Evolutionary conservation across 208 protist genomes (phyloP), one percentile per base, ranked within the genome.

Genomic region (Trypanosoma boissoni): DNA sequence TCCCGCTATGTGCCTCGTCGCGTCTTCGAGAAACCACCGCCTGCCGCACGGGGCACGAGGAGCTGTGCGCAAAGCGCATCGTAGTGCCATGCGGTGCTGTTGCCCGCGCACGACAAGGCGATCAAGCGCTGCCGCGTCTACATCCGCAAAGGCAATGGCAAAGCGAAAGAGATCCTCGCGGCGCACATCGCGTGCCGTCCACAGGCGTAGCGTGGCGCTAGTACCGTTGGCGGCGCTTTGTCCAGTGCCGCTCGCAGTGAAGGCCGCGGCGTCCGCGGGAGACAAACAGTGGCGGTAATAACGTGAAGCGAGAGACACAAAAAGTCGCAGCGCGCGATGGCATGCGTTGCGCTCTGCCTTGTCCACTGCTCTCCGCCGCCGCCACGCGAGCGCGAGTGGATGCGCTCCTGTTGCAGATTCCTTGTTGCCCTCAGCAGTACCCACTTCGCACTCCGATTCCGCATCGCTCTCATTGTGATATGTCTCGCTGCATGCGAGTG

Each of bases 21-120:
- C 58, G 24, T 64, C 58, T n/a, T 64, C 42, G 0, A 64, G 32
- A 46, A 64, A 64, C 58, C 58, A 64, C 23, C 58, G 58, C 9
- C 58, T 44, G 6, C 46, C 36, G 21, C 58, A 32, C 21, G 48
- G 37, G 2, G 58, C 14, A 3, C 45, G 48, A 23, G 58, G 58
- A 45, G 49, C 20, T 18, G 37, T 64, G 26, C 7, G 48, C 5
- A 64, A 27, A 0, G 1, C n/a, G 16, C 48, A 16, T 3, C 39
- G 58, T 3, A 64, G 48, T 55, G 26, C 27, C 9, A 49, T 14
- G 9, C 45, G 29, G 21, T 64, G 58, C 36, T 12, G 2, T 9
- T 29, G 23, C 34, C 32, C 18, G 9, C 23, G 18, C 26, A 48
- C 21, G 34, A 64, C 18, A 24, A 64, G 45, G 14, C 6, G 8